Evolutionary conservation across 306 rosid species (phyloP).

Genomic region (Biancaea sappan): DNA sequence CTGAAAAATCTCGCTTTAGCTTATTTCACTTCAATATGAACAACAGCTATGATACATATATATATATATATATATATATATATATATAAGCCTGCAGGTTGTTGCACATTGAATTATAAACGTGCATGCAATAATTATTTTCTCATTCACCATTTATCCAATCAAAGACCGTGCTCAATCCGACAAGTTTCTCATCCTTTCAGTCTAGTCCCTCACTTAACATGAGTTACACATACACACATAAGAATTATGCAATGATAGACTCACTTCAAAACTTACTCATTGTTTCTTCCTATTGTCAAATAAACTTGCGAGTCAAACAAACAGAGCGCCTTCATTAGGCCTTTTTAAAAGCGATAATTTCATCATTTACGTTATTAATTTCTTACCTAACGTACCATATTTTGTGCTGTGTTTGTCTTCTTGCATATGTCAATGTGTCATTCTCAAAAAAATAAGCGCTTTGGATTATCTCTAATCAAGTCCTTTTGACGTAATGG

Average conservation of each 20-base stretch:
- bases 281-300: background rate
- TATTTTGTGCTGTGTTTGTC: constrained; percentile 20
- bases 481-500: constrained; percentile 37
- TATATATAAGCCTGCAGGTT: too few relatives aligned
- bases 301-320: background rate
- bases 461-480: constrained; percentile 12
- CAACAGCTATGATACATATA: too few relatives aligned
- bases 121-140: too few relatives aligned
- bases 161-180: too few relatives aligned
- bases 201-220: too few relatives aligned
- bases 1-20: too few relatives aligned
- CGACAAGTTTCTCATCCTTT: too few relatives aligned
- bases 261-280: background rate
- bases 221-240: too few relatives aligned
- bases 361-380: background rate
- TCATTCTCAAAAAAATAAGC: constrained; percentile 39
- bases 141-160: too few relatives aligned
- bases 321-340: background rate
- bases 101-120: too few relatives aligned
- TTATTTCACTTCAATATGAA: too few relatives aligned
- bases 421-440: constrained; percentile 4
- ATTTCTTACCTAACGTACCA: constrained; percentile 19
- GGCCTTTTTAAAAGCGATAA: background rate
- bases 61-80: too few relatives aligned
- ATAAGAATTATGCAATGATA: background rate